phyloP scores from a whole-genome alignment of 1,139 yeast species.

The Protomyces inundatus region DNA sequence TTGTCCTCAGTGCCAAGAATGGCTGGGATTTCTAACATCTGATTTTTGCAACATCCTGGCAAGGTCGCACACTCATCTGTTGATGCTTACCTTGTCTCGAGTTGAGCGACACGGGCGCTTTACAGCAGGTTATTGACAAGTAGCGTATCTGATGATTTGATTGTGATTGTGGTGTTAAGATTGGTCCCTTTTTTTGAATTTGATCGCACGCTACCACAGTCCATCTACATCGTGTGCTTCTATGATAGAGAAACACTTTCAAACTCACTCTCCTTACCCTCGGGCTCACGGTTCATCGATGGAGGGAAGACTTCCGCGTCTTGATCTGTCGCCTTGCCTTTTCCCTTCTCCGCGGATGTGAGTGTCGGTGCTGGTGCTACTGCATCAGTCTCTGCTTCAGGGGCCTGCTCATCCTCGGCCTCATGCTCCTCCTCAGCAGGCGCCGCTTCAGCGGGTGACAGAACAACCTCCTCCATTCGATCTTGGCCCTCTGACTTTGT shows the following conservation, averaged over 20 bases:
- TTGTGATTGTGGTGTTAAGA: too few relatives aligned
- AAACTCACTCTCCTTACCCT: neutral
- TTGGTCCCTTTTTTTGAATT: too few relatives aligned
- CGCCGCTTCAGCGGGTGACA: neutral
- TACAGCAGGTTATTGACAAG: too few relatives aligned
- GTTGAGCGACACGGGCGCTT: too few relatives aligned
- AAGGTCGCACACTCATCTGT: too few relatives aligned
- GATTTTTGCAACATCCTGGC: conserved; percentile 8
- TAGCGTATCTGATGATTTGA: too few relatives aligned
- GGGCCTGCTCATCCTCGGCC: neutral
- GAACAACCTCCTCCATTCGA: neutral
- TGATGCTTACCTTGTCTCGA: neutral
- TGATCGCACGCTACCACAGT: too few relatives aligned
- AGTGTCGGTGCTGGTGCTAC: neutral
- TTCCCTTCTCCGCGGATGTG: neutral
- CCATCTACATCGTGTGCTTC: too few relatives aligned
- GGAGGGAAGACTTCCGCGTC: neutral
- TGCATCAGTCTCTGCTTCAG: neutral
- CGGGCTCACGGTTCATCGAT: neutral
- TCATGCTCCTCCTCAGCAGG: neutral
- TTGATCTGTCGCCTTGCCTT: neutral
- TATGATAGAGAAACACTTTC: neutral
- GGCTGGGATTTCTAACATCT: conserved; percentile 26
- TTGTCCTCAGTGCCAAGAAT: conserved; percentile 16
- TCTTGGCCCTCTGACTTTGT: neutral